phyloP scores from a whole-genome alignment of 306 rosid genomes.

The Sesbania bispinosa region DNA sequence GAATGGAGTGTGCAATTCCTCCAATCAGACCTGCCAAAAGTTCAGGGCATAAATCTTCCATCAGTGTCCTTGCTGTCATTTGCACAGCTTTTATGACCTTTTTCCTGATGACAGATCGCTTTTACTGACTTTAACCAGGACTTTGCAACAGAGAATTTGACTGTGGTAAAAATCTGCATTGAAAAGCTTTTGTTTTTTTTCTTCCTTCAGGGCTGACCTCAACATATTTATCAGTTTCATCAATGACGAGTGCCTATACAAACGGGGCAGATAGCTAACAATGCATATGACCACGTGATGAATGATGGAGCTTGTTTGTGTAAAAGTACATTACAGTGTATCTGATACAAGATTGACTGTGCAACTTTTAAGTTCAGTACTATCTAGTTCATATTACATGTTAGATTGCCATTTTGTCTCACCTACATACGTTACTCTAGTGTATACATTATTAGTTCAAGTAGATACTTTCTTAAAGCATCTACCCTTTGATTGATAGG shows the following conservation, averaged over 20 bases:
- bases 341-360: conserved; percentile 26
- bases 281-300: conserved; percentile 14
- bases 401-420: conserved; percentile 29
- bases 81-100: conserved; percentile 36
- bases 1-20: conserved; percentile 78
- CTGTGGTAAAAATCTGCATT: not conserved
- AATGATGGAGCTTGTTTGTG: conserved; percentile 29
- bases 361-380: conserved; percentile 26
- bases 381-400: conserved; percentile 26
- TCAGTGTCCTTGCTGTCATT: conserved; percentile 26
- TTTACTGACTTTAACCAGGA: not conserved
- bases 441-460: conserved; percentile 28
- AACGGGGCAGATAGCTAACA: conserved; percentile 9
- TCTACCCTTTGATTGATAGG: not conserved
- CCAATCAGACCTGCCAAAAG: conserved; percentile 32
- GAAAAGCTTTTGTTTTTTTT: not conserved
- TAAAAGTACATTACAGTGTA: conserved; percentile 27
- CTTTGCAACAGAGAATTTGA: not conserved
- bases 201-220: too few species aligned
- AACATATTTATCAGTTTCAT: not conserved
- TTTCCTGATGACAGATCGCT: conserved; percentile 35
- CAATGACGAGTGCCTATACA: not conserved
- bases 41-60: conserved; percentile 21
- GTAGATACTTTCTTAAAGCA: not conserved
- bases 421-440: not conserved